Evolutionary conservation across 441 rosid species (phyloP), one percentile per base, ranked within the genome.

Genomic region (Pelargonium cotyledonis): DNA sequence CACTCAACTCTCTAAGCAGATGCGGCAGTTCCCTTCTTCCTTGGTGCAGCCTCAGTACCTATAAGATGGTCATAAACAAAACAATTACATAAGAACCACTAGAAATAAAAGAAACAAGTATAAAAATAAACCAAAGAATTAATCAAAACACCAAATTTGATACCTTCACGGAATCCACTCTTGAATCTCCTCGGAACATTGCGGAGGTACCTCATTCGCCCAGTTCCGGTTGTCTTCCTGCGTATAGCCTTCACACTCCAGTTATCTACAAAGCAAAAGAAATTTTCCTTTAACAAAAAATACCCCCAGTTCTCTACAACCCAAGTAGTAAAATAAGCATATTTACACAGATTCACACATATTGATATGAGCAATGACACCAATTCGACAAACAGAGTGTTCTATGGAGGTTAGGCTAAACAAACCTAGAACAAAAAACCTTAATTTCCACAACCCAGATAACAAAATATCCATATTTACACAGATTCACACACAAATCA

Each of bases 121-220:
- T 49, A 16, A 55, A 16, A 55, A 16, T 5, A 38, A 23, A 15
- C 11, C 40, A 11, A 11, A 11, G 11, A 1, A 12, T 0, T 0
- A 46, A 8, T 47, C 26, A 23, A 2, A 5, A 12, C 0, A 11
- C 44, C 11, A 23, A 1, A 8, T 53, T 63, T 10, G 41, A 43
- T 76, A 89, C 97, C 96, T 84, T 92, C 97, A 83, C 92, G 86
- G 81, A 89, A 91, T 23, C 97, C 94, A 66, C 78, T 83, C 95
- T 92, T 92, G 86, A 87, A 89, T 80, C 96, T 86, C 75, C 97
- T 85, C 70, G 94, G 96, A 0, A 92, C 79, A 44, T 90, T 70
- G 65, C 96, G 95, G 2, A 89, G 83, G 70, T 92, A 89, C 89
- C 88, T 92, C 98, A 92, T 92, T 83, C 98, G 81, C 62, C 61